Evolutionary conservation across 2,329 filamentous ascomycete species (phyloP), one percentile per base, ranked within the genome.

Genomic region (Xylaria sp.): DNA sequence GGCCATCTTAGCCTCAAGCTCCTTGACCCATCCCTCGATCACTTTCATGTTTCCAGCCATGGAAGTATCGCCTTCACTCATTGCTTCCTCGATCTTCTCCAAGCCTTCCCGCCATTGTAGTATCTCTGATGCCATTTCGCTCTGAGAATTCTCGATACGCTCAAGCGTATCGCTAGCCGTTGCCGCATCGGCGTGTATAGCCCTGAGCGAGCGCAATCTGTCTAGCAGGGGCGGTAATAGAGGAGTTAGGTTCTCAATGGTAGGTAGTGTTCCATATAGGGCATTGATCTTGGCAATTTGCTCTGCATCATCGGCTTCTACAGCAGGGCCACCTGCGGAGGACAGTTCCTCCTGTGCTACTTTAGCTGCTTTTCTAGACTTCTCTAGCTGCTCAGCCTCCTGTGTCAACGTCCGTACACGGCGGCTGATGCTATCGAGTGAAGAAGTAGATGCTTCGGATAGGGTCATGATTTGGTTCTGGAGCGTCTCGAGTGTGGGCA

Each of bases 21-120:
- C 93, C 80, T 92, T 93, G 4, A 98, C 93, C 94, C 94, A 98
- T 50, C 89, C 89, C 73, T 95, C 92, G 70, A 98, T 91, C n/a
- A 92, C 87, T 75, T 91, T 90, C 80, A 94, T 90, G 80, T 99
- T 99, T 60, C 86, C 88, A 73, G 88, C 88, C 84, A 97, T 91
- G 3, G 89, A 87, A 34, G 84, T 84, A 77, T 92, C 91, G 3
- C 91, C 90, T 69, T 91, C 87, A 70, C 85, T 85, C 76, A 98
- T 89, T 31, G 91, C 90, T 65, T 84, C 83, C 80, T 98, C 94
- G 23, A 98, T 88, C 77, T 91, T 92, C 70, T 90, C 89, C 18
- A 98, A 81, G 0, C 94, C 93, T 66, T 92, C 91, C 70, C 90
- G 88, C 96, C 96, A 98, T 78, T 92, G 90, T 81, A 90, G 90